Evolutionary conservation across 2,329 filamentous ascomycete genomes (phyloP).

Genomic region (Claviceps fusiformis): DNA sequence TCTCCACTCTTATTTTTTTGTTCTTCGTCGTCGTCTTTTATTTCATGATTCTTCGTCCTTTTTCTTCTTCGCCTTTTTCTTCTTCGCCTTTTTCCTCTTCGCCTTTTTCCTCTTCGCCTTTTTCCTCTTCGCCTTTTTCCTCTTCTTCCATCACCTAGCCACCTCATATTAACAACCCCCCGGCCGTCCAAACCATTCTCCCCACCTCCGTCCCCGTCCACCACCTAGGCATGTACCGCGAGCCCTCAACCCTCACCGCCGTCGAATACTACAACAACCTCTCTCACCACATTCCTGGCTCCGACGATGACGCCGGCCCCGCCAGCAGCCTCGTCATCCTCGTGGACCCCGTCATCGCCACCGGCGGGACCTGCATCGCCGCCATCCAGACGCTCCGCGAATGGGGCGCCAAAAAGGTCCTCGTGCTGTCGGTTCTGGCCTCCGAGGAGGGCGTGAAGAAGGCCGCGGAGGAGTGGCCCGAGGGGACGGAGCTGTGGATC

Average conservation of each 20-base stretch:
- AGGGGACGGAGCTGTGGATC: conserved; percentile 66
- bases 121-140: neutral
- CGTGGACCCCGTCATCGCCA: conserved; percentile 87
- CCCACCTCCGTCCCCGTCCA: conserved; percentile 70
- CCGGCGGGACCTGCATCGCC: conserved; percentile 76
- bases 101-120: no score
- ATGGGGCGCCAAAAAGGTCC: conserved; percentile 76
- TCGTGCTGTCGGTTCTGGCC: conserved; percentile 64
- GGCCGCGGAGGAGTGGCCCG: conserved; percentile 66
- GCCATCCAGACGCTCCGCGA: conserved; percentile 81
- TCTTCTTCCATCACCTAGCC: neutral
- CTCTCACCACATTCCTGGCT: conserved; percentile 49
- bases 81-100: no score
- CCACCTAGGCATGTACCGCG: conserved; percentile 89
- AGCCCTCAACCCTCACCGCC: conserved; percentile 71
- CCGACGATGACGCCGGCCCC: conserved; percentile 14
- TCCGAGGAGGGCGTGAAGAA: conserved; percentile 55
- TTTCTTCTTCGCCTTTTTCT: neutral
- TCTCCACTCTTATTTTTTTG: no score
- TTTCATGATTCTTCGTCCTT: neutral
- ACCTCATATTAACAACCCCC: no score
- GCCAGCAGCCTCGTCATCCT: conserved; percentile 56
- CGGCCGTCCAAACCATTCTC: conserved; percentile 70
- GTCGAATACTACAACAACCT: conserved; percentile 99
- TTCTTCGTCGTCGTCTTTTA: no score